Evolutionary conservation across 441 rosid species (phyloP).

Genomic region (Arabidopsis lyrata): DNA sequence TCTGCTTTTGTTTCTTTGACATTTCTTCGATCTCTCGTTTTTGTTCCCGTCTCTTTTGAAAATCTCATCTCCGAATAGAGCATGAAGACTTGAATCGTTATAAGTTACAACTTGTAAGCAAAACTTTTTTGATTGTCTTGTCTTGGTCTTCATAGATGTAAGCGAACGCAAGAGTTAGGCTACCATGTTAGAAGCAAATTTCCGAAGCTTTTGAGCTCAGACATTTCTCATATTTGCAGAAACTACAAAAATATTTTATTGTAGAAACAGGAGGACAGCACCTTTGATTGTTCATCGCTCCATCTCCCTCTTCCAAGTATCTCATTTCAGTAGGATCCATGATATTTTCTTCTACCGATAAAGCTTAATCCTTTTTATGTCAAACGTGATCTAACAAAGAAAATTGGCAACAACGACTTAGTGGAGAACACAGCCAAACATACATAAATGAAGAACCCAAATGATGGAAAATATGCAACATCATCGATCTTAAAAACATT

Average conservation of each 20-base stretch:
- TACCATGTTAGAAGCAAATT: not conserved
- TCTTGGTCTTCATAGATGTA: not conserved
- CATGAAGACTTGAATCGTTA: conserved; percentile 34
- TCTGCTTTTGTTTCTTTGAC: conserved; percentile 28
- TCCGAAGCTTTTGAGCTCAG: not conserved
- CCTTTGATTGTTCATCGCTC: too few species aligned
- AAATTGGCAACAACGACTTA: too few species aligned
- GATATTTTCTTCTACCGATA: too few species aligned
- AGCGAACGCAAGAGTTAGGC: not conserved
- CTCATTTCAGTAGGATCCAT: too few species aligned
- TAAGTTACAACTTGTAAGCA: conserved; percentile 33
- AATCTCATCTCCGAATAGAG: conserved; percentile 18
- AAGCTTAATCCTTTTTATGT: too few species aligned
- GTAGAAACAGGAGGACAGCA: not conserved
- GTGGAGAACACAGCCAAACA: too few species aligned
- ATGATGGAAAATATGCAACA: too few species aligned
- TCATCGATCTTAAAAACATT: too few species aligned
- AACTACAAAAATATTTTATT: not conserved
- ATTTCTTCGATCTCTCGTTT: conserved; percentile 33
- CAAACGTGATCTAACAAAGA: too few species aligned
- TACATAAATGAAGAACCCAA: too few species aligned
- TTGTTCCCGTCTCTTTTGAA: conserved; percentile 31
- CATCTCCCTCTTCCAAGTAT: too few species aligned
- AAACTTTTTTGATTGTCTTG: conserved; percentile 8
- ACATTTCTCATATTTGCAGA: not conserved